Percentiles rank a stretch among this genome's conserved stretches.
These are phyloP conservation scores for Pisolithus tinctorius DNA, from an alignment of 768 basidiomycete species.

Conservation along the genomic window DNA sequence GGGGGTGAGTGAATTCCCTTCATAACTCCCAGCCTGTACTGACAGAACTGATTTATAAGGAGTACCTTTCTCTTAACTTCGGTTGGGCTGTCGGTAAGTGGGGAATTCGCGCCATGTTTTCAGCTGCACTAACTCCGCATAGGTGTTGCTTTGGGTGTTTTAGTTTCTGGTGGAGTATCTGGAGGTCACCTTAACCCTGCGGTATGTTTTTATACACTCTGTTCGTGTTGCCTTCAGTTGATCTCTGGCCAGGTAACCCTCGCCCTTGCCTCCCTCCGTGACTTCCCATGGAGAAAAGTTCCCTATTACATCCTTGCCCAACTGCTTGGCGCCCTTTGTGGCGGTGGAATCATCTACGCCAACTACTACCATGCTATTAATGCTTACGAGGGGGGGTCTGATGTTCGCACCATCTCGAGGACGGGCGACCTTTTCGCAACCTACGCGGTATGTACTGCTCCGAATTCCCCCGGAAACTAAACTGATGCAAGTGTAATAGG, in stretches of 20 bases:
- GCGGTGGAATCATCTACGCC: constrained; percentile 53
- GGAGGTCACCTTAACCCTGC: constrained; percentile 75
- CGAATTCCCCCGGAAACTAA: background rate
- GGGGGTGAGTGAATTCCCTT: constrained; percentile 43
- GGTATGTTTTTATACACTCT: constrained; percentile 27
- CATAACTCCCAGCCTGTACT: background rate
- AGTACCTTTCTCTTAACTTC: constrained; percentile 17
- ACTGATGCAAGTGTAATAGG: constrained; percentile 20
- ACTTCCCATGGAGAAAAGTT: constrained; percentile 78
- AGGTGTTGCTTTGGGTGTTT: constrained; percentile 61
- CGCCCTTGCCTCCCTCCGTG: constrained; percentile 58
- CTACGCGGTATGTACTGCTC: constrained; percentile 42
- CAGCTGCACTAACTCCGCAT: background rate
- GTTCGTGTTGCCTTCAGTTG: background rate
- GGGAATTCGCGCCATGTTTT: background rate
- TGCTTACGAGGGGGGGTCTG: constrained; percentile 48
- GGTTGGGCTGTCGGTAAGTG: constrained; percentile 27
- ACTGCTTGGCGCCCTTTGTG: constrained; percentile 52
- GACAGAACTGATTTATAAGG: constrained; percentile 5
- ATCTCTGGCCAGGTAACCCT: constrained; percentile 50
- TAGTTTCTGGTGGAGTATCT: constrained; percentile 38
- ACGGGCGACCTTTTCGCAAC: constrained; percentile 57
- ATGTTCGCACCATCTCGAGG: constrained; percentile 45
- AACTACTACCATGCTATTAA: constrained; percentile 67
- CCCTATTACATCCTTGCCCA: constrained; percentile 63